Evolutionary conservation across 2,329 filamentous ascomycete genomes (phyloP), one percentile per base, ranked within the genome.

Genomic region (Apiospora aurea): DNA sequence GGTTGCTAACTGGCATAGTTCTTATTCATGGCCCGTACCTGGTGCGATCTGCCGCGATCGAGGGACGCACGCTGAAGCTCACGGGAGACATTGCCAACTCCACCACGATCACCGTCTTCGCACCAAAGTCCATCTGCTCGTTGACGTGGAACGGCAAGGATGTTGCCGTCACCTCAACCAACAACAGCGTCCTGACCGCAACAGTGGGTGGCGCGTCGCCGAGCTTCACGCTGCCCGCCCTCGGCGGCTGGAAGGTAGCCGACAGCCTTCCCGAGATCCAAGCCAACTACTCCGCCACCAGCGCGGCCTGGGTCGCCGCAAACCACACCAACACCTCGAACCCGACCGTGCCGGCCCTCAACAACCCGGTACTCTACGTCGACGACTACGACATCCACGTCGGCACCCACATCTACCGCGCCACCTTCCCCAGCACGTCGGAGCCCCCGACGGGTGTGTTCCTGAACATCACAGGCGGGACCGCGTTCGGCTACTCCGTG

Each of bases 351-450:
- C 88, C 88, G 0, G 82, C 86, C 2, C 75, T 78, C 13, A 88
- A 86, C 8, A 84, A 88, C 44, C 88, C 88, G 0, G 86, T 89
- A 0, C 82, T 90, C 0, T 90, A 88, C 73, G 86, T 87, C 0
- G 87, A 87, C 46, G 88, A 90, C 73, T 90, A 90, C 76, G 85
- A 84, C 1, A 85, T 87, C 72, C 86, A 90, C 71, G 81, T 83
- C 1, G 88, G 88, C 2, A 86, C 84, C 67, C 87, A 88, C 72
- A 79, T 90, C 64, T 90, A 88, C 72, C 85, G 87, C 7, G 87
- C 86, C 0, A 85, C 84, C 2, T 90, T 90, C 76, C 57, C 57
- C 7, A 76, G 81, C 0, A 81, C 79, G 0, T 78, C 79, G 1
- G 80, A 78, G 4, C 75, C 80, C 0, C 83, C 82, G 0, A 85